phyloP scores from a whole-genome alignment of 1,284 basidiomycete species.

The Afroboletus lepidellus region DNA sequence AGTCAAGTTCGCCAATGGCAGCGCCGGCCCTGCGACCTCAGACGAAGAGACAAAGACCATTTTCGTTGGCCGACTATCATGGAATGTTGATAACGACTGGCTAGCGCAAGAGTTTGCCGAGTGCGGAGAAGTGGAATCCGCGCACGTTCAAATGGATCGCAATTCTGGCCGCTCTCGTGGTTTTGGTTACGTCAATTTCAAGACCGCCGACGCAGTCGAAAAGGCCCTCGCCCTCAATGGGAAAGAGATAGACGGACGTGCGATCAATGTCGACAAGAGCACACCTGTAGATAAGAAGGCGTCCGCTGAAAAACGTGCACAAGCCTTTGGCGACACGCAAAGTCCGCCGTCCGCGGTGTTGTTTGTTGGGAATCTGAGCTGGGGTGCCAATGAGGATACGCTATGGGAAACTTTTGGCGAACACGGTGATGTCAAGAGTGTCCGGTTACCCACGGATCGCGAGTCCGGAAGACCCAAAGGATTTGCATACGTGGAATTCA shows the following conservation, averaged over 20 bases:
- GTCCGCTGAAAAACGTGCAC: slow-evolving; percentile 67
- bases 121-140: slow-evolving; percentile 86
- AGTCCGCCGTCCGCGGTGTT: slow-evolving; percentile 77
- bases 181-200: slow-evolving; percentile 96
- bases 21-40: slow-evolving; percentile 43
- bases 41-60: slow-evolving; percentile 70
- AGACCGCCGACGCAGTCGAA: slow-evolving; percentile 69
- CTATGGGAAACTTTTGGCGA: slow-evolving; percentile 93
- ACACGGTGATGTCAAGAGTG: slow-evolving; percentile 85
- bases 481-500: slow-evolving; percentile 96
- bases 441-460: slow-evolving; percentile 91
- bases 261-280: slow-evolving; percentile 85
- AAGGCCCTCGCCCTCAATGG: slow-evolving; percentile 78
- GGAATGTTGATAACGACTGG: slow-evolving; percentile 98
- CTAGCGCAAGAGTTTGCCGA: slow-evolving; percentile 87
- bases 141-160: slow-evolving; percentile 90
- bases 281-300: slow-evolving; percentile 56
- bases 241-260: slow-evolving; percentile 90
- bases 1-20: slow-evolving; percentile 66
- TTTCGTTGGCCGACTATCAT: slow-evolving; percentile 93
- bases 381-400: slow-evolving; percentile 76
- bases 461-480: slow-evolving; percentile 93
- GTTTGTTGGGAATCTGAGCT: slow-evolving; percentile 92
- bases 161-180: slow-evolving; percentile 85
- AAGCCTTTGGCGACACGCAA: slow-evolving; percentile 71